These are phyloP conservation scores for Saccharomyces hybrid DNA, from an alignment of 1,139 yeast genomes.

Conservation along the genomic window DNA sequence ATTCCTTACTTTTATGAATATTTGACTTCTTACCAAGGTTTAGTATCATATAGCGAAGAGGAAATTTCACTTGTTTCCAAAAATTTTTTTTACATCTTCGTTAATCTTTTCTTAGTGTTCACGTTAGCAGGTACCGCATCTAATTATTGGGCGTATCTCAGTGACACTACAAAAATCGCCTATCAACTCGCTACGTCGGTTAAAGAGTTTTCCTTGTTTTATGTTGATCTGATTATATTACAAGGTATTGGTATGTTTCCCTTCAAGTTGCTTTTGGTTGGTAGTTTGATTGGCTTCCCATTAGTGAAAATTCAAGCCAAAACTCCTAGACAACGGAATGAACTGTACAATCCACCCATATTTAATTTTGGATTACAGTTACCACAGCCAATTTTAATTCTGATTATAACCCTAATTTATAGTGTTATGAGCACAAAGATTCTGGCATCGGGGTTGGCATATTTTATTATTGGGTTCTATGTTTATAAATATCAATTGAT, in stretches of 20 bases:
- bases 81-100: slow-evolving; percentile 71
- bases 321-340: slow-evolving; percentile 63
- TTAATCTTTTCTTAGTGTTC: slow-evolving; percentile 68
- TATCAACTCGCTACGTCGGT: slow-evolving; percentile 65
- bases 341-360: slow-evolving; percentile 66
- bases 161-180: slow-evolving; percentile 71
- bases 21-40: slow-evolving; percentile 62
- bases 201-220: slow-evolving; percentile 60
- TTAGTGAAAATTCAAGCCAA: slow-evolving; percentile 49
- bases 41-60: slow-evolving; percentile 67
- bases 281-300: slow-evolving; percentile 58
- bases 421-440: slow-evolving; percentile 74
- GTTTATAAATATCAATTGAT: slow-evolving; percentile 76
- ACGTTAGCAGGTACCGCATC: slow-evolving; percentile 77
- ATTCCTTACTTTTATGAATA: slow-evolving; percentile 66
- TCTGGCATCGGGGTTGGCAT: slow-evolving; percentile 61
- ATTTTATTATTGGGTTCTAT: slow-evolving; percentile 66
- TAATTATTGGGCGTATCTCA: slow-evolving; percentile 65
- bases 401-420: slow-evolving; percentile 68
- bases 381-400: slow-evolving; percentile 72
- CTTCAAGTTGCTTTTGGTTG: slow-evolving; percentile 54
- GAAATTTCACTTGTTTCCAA: slow-evolving; percentile 68
- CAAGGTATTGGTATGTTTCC: slow-evolving; percentile 81
- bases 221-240: slow-evolving; percentile 63
- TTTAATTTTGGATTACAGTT: slow-evolving; percentile 76